phyloP scores from a whole-genome alignment of 768 basidiomycete species.

The Boletus tomentosulus region DNA sequence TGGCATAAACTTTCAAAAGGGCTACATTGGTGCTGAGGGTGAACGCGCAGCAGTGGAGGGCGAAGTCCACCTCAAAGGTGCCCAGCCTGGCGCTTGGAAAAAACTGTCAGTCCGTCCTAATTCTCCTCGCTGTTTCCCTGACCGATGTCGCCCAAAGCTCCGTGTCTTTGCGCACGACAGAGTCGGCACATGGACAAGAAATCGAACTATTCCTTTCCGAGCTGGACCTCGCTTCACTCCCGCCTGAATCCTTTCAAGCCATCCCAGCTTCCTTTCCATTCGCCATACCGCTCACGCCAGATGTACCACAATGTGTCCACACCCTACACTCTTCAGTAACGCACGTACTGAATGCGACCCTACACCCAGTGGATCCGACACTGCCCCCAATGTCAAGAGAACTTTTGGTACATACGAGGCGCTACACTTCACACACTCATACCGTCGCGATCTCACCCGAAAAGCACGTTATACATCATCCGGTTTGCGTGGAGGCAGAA shows the following conservation, averaged over 20 bases:
- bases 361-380: constrained; percentile 47
- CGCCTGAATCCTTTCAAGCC: constrained; percentile 29
- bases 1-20: constrained; percentile 78
- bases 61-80: constrained; percentile 80
- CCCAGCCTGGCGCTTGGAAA: constrained; percentile 51
- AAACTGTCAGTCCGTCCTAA: constrained; percentile 57
- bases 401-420: constrained; percentile 64
- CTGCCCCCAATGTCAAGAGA: constrained; percentile 46
- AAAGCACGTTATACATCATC: constrained; percentile 52
- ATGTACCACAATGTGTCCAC: constrained; percentile 80
- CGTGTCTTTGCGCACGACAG: constrained; percentile 61
- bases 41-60: constrained; percentile 84
- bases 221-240: constrained; percentile 49
- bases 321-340: constrained; percentile 70
- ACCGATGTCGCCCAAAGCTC: constrained; percentile 40
- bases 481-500: constrained; percentile 65
- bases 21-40: constrained; percentile 78
- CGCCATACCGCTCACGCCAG: constrained; percentile 70
- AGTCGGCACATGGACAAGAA: constrained; percentile 55
- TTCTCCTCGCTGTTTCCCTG: constrained; percentile 11
- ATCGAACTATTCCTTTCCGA: constrained; percentile 64
- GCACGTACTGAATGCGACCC: constrained; percentile 64
- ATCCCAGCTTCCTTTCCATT: constrained; percentile 72
- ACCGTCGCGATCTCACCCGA: constrained; percentile 57
- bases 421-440: constrained; percentile 65